Base-by-base conservation (phyloP, 805 yeast genomes). In the Teunomyces funiuensis region DNA sequence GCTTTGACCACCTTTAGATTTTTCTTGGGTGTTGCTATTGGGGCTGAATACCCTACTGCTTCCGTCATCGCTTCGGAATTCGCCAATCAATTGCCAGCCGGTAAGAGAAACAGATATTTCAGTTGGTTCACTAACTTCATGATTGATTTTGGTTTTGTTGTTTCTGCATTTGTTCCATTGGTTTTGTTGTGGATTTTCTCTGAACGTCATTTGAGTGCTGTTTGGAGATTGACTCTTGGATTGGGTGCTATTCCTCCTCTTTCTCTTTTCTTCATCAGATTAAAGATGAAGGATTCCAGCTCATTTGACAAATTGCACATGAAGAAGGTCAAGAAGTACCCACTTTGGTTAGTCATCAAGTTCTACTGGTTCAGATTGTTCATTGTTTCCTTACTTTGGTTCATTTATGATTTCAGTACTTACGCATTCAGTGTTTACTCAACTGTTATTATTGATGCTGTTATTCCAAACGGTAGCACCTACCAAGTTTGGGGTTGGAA, bases 41-140 rank as follows among this genome's bases (percentile, higher is more conserved):
- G 98, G 53, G 90, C 95, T 37, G 98, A 90, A 66, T 90, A 90
- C 59, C 96, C 97, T 36, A 84, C 95, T 10, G 90, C 96, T 33
- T 84, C 96, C 6, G 91, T 90, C 14, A 95, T 95, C 27, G 88
- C 95, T 52, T 89, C 97, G 20, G 97, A 90, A 64, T 93, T 95
- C 28, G 81, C 95, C 34, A 82, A 85, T 42, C 66, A 79, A 47
- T 69, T 89, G 52, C 86, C 90, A 13, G 74, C 80, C n/a, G 95
- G 95, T 43, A 74, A 76, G 45, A 83, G 97, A 71, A 88, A 90
- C 68, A 76, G 97, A 61, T 89, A 85, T 73, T 89, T 90, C 57
- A 77, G 82, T 41, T 81, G 89, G 86, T 90, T 89, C 65, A 89
- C 97, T 30, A 85, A 89, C 62, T 74, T 78, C 55, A 84, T 84